A percentile compares a stretch with the other conserved stretches of the same genome.
Evolutionary conservation across 2,329 filamentous ascomycete species (phyloP).

Genomic region (Drechslerella dactyloides): DNA sequence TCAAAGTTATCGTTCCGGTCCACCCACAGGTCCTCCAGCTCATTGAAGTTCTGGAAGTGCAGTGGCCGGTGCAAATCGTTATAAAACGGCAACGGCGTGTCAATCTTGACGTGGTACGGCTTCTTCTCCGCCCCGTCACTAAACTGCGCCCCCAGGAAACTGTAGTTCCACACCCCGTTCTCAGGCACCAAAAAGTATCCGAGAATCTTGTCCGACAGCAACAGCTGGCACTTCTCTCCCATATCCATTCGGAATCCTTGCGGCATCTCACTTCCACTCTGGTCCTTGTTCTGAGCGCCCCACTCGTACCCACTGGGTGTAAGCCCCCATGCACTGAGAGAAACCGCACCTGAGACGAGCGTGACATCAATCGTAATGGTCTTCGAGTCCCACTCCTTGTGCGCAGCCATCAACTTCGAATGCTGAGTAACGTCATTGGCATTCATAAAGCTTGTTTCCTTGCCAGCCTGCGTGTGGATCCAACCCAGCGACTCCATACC

Average conservation of each 20-base stretch:
- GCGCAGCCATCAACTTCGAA: slow-evolving; percentile 82
- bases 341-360: slow-evolving; percentile 96
- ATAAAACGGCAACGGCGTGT: slow-evolving; percentile 80
- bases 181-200: slow-evolving; percentile 97
- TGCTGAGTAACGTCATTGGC: slow-evolving; percentile 94
- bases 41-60: slow-evolving; percentile 96
- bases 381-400: slow-evolving; percentile 82
- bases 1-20: slow-evolving; percentile 93
- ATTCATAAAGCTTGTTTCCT: slow-evolving; percentile 95
- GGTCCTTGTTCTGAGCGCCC: slow-evolving; percentile 95
- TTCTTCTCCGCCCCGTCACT: slow-evolving; percentile 82
- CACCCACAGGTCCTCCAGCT: slow-evolving; percentile 95
- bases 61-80: slow-evolving; percentile 88
- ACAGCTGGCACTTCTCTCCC: slow-evolving; percentile 92
- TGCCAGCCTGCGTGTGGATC: slow-evolving; percentile 87
- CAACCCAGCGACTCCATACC: slow-evolving; percentile 85
- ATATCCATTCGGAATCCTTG: slow-evolving; percentile 90
- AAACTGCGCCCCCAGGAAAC: slow-evolving; percentile 93
- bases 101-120: slow-evolving; percentile 86
- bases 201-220: slow-evolving; percentile 89
- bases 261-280: slow-evolving; percentile 81
- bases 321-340: slow-evolving; percentile 88
- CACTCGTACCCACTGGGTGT: slow-evolving; percentile 94
- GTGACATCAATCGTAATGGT: slow-evolving; percentile 94
- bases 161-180: slow-evolving; percentile 92